Conservation (phyloP, 306 rosid species). For the Arachis stenosperma region DNA sequence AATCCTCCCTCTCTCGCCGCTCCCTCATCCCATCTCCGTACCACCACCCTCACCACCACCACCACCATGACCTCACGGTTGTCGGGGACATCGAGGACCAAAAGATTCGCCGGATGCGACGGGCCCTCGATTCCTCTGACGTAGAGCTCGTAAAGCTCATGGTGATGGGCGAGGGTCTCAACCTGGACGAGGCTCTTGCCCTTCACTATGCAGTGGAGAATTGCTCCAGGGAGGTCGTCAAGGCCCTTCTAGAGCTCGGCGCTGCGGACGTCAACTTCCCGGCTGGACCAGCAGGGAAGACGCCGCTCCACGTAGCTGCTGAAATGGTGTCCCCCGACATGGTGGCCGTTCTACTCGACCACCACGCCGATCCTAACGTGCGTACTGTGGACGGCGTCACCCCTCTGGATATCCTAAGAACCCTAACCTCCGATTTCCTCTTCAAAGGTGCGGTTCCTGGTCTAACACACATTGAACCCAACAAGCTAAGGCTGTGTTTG, state of each 20-base stretch:
- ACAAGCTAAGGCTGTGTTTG: slow-evolving; percentile 85
- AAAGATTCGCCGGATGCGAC: slow-evolving; percentile 83
- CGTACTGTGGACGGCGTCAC: slow-evolving; percentile 83
- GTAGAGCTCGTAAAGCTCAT: slow-evolving; percentile 93
- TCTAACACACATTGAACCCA: slow-evolving; percentile 85
- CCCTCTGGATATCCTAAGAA: slow-evolving; percentile 82
- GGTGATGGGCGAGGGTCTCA: slow-evolving; percentile 99
- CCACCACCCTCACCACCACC: slow-evolving; percentile 34
- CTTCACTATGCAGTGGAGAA: slow-evolving; percentile 87
- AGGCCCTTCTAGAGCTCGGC: slow-evolving; percentile 88
- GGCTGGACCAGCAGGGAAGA: slow-evolving; percentile 73
- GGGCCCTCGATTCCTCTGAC: slow-evolving; percentile 92
- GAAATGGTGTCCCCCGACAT: slow-evolving; percentile 98
- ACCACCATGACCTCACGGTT: slow-evolving; percentile 56
- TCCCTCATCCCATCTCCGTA: slow-evolving; percentile 61
- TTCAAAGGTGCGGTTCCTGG: slow-evolving; percentile 99
- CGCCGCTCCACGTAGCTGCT: slow-evolving; percentile 83
- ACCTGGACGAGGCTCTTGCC: slow-evolving; percentile 91
- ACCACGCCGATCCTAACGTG: slow-evolving; percentile 96
- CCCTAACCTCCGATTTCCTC: slow-evolving; percentile 98
- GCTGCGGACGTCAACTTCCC: slow-evolving; percentile 93
- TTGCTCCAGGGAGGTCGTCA: slow-evolving; percentile 93
- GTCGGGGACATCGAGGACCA: slow-evolving; percentile 87
- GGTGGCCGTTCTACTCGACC: slow-evolving; percentile 96
- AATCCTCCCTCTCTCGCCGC: slow-evolving; percentile 77